Base-by-base conservation (phyloP, 139 green algal species). In the Volvox reticuliferus region DNA sequence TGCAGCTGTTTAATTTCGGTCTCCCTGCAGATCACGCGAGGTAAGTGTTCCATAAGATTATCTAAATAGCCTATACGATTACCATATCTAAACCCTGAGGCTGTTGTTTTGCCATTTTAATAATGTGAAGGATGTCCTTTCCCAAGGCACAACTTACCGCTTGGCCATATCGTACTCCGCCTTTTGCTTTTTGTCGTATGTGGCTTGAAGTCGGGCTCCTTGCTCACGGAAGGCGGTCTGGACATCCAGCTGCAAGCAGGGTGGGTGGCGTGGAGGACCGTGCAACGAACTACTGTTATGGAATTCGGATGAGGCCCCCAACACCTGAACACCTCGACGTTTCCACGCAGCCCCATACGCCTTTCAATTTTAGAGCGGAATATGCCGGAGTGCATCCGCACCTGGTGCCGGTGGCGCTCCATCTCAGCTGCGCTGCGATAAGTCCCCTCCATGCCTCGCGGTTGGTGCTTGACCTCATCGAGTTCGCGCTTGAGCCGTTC, bases 191-290 rank as follows among this genome's bases (percentile, higher is more conserved):
- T 96, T 95, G 91, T 97, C 96, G 71, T 97, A 97, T 78, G 97
- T 95, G 79, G 84, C 92, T 92, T 99, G 96, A 86, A 98, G 88
- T 26, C 95, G 93, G 0, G 95, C 91, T 9, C 95, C 96, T 86
- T 97, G 96, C 94, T 98, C 96, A 24, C 96, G 91, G 91, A 98
- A 97, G n/a, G 95, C 96, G 9, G 93, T 97, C 93, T 99, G 97
- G n/a, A 97, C 96, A 87, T 97, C 95, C 36, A 99, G 93, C 95
- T 98, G 82, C 63, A 26, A 24, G 97, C 93, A 97, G 96, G 85
- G 5, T n/a, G 5, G 9, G 44, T 55, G 44, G 44, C 44, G 44
- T 55, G 44, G 44, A 55, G 5, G 44, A 55, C 44, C 44, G 44
- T 55, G 44, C 44, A 55, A 55, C 44, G 9, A 5, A 55, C 44